A percentile compares a stretch with the other conserved stretches of the same genome.
Evolutionary conservation across 257 asterid species (phyloP).

Genomic region (Solanum tacnaense): DNA sequence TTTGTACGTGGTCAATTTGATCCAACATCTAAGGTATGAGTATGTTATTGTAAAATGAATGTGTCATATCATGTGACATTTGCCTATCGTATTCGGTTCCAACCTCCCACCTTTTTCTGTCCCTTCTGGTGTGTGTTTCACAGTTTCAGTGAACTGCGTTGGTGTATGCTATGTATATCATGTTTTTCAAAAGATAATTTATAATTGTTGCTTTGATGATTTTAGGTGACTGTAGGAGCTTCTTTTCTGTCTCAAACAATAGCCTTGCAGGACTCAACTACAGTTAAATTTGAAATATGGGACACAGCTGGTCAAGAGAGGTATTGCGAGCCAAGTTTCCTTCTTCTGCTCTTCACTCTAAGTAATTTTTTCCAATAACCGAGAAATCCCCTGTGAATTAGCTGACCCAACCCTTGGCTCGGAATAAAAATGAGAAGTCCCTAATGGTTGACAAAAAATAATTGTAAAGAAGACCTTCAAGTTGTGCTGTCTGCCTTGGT

Average conservation of each 20-base stretch:
- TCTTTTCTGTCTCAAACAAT: slow-evolving; percentile 92
- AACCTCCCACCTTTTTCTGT: background rate
- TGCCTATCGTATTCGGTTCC: background rate
- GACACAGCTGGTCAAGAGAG: slow-evolving; percentile 99
- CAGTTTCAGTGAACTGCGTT: background rate
- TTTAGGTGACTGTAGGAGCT: slow-evolving; percentile 87
- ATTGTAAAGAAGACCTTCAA: background rate
- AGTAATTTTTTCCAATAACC: background rate
- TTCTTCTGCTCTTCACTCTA: background rate
- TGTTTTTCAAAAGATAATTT: background rate
- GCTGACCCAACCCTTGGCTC: background rate
- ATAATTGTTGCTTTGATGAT: slow-evolving; percentile 8
- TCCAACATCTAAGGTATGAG: slow-evolving; percentile 82
- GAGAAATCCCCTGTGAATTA: background rate
- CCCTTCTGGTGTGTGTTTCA: background rate
- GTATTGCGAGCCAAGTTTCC: slow-evolving; percentile 16
- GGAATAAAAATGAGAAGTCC: background rate
- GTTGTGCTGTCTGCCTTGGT: background rate
- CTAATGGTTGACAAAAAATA: background rate
- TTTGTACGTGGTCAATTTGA: slow-evolving; percentile 98
- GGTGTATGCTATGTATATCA: background rate
- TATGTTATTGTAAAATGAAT: background rate
- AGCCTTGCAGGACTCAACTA: slow-evolving; percentile 93
- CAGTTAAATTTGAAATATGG: slow-evolving; percentile 98
- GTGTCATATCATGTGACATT: background rate